phyloP scores from a whole-genome alignment of 441 rosid species.

The Populus tomentosa region DNA sequence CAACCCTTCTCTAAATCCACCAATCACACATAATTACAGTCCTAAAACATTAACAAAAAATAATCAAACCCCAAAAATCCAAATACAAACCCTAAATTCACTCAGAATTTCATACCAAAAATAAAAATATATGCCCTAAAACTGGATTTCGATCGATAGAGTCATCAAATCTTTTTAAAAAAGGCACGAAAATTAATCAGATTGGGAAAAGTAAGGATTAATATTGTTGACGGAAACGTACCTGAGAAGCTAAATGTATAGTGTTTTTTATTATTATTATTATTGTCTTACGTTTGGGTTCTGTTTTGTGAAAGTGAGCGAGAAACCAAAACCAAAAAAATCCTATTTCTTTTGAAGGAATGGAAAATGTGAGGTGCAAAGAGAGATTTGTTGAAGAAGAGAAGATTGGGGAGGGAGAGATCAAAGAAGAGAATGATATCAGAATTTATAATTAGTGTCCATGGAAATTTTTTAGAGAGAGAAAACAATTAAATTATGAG shows the following conservation, averaged over 20 bases:
- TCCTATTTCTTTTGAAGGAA: not conserved
- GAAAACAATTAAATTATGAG: conserved; percentile 9
- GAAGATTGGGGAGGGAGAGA: conserved; percentile 19
- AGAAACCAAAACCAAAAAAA: conserved; percentile 7
- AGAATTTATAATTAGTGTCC: conserved; percentile 34
- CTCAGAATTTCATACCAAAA: not conserved
- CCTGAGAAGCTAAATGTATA: conserved; percentile 23
- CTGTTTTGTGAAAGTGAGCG: conserved; percentile 14
- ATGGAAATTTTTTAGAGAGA: conserved; percentile 6
- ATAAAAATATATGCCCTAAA: conserved; percentile 15
- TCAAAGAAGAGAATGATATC: conserved; percentile 20
- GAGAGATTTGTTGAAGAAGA: conserved; percentile 4
- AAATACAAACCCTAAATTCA: conserved; percentile 14
- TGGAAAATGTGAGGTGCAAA: conserved; percentile 13
- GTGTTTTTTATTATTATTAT: not conserved
- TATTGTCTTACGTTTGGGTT: conserved; percentile 11
- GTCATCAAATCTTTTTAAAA: no score
- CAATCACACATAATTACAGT: conserved; percentile 3
- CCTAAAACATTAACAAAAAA: conserved; percentile 9
- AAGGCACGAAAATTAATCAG: not conserved
- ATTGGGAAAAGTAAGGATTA: conserved; percentile 1
- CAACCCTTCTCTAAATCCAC: conserved; percentile 15
- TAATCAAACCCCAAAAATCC: not conserved
- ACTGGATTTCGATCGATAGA: not conserved
- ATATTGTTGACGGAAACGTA: conserved; percentile 25